Conservation (phyloP, 1,284 basidiomycete species). For the Pisolithus thermaeus region DNA sequence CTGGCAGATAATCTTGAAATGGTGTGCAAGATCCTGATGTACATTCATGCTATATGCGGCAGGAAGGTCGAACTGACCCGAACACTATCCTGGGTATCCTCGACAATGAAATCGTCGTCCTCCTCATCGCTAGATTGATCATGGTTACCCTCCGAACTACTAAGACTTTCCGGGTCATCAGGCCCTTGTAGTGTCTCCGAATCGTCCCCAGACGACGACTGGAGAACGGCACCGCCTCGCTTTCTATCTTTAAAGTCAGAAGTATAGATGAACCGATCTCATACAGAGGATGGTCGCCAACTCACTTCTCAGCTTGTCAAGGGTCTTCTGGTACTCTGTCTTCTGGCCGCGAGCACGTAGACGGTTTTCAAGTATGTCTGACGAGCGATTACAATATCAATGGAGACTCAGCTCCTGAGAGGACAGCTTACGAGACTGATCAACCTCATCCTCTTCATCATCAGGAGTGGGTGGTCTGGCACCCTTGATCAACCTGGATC, state of each 20-base stretch:
- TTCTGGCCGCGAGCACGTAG: constrained; percentile 57
- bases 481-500: constrained; percentile 46
- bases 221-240: constrained; percentile 34
- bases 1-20: constrained; percentile 84
- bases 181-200: constrained; percentile 20
- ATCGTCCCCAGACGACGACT: constrained; percentile 33
- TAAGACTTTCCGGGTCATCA: too few species aligned
- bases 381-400: not conserved
- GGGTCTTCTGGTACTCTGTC: constrained; percentile 53
- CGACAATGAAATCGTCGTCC: constrained; percentile 58
- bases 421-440: constrained; percentile 44
- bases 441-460: constrained; percentile 52
- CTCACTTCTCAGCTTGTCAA: constrained; percentile 59
- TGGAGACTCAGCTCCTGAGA: not conserved
- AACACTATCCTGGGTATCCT: constrained; percentile 57
- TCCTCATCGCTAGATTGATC: constrained; percentile 23
- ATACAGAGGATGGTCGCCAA: not conserved
- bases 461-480: constrained; percentile 39
- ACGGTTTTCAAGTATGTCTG: constrained; percentile 60
- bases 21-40: constrained; percentile 66
- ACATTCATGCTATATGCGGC: constrained; percentile 71
- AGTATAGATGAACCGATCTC: constrained; percentile 3
- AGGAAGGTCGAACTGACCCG: constrained; percentile 51
- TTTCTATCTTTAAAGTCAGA: constrained; percentile 39
- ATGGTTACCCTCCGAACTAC: constrained; percentile 16